These are phyloP conservation scores for Candida sp. DNA, from an alignment of 1,139 yeast species.

Conservation along the genomic window DNA sequence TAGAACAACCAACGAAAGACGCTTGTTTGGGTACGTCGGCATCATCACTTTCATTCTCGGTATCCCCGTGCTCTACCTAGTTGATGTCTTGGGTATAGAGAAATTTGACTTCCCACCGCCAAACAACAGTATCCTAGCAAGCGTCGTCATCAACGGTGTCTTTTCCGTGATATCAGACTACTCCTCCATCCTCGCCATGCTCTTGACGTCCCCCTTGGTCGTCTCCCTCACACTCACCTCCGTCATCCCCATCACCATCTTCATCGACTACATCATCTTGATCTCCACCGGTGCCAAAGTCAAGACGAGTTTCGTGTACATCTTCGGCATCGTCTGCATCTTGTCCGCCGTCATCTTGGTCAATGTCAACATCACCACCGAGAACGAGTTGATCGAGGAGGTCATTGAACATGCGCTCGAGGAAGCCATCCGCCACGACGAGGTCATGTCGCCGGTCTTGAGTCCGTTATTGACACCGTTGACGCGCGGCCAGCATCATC, in stretches of 20 bases:
- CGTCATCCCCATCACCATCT: slow-evolving; percentile 56
- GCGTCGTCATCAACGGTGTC: slow-evolving; percentile 46
- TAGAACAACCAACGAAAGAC: slow-evolving; percentile 48
- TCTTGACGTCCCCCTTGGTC: slow-evolving; percentile 57
- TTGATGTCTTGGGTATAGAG: slow-evolving; percentile 41
- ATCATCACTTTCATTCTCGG: slow-evolving; percentile 41
- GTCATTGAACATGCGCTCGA: slow-evolving; percentile 54
- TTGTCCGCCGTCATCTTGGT: slow-evolving; percentile 51
- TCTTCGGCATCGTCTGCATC: slow-evolving; percentile 50
- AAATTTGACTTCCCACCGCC: slow-evolving; percentile 47
- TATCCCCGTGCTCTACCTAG: slow-evolving; percentile 38
- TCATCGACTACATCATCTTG: slow-evolving; percentile 44
- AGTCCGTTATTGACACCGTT: slow-evolving; percentile 41
- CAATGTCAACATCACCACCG: slow-evolving; percentile 45
- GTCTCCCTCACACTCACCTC: slow-evolving; percentile 56
- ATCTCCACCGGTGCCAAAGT: slow-evolving; percentile 21
- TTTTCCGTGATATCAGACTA: slow-evolving; percentile 55
- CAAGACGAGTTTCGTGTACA: slow-evolving; percentile 35
- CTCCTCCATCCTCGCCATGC: slow-evolving; percentile 51
- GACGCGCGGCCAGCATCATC: slow-evolving; percentile 5
- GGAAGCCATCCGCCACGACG: slow-evolving; percentile 51
- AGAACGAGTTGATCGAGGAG: slow-evolving; percentile 49
- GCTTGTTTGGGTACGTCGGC: slow-evolving; percentile 53
- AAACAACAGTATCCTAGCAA: slow-evolving; percentile 29
- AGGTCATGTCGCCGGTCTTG: slow-evolving; percentile 48